Percentiles rank a stretch among this genome's conserved stretches.
Evolutionary conservation across 148 eudicot species (phyloP).

Genomic region (Silene uniflora): DNA sequence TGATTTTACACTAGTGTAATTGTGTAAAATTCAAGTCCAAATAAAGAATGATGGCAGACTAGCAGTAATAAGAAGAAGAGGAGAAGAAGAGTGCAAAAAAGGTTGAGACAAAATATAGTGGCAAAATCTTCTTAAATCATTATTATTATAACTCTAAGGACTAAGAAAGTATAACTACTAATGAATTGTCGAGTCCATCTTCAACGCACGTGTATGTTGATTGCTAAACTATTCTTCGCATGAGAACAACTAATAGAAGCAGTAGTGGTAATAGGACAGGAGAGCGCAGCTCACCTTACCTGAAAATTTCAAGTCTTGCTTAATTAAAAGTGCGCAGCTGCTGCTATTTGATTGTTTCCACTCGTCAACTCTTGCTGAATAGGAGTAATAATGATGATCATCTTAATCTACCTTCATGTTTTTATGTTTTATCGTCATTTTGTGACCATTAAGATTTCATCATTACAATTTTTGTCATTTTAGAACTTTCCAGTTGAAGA

Average conservation of each 20-base stretch:
- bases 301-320: slow-evolving; percentile 24
- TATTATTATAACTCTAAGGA: not conserved
- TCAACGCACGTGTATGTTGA: not conserved
- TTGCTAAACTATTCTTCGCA: not conserved
- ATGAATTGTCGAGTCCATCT: not conserved
- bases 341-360: not conserved
- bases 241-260: not conserved
- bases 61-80: not conserved
- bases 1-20: too few relatives aligned
- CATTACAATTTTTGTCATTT: too few relatives aligned
- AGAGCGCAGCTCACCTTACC: slow-evolving; percentile 15
- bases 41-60: not conserved
- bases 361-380: too few relatives aligned
- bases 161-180: not conserved
- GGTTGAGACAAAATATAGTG: slow-evolving; percentile 18
- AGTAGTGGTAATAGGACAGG: too few relatives aligned
- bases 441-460: too few relatives aligned
- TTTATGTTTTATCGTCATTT: too few relatives aligned
- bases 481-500: too few relatives aligned
- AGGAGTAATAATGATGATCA: too few relatives aligned
- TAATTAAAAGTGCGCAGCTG: slow-evolving; percentile 1
- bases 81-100: not conserved
- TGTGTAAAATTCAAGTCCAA: not conserved
- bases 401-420: too few relatives aligned
- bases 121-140: not conserved